A percentile compares a stretch with the other conserved stretches of the same genome.
Conservation (phyloP, 2,329 filamentous ascomycete species). For the Talaromyces albobiverticillius region DNA sequence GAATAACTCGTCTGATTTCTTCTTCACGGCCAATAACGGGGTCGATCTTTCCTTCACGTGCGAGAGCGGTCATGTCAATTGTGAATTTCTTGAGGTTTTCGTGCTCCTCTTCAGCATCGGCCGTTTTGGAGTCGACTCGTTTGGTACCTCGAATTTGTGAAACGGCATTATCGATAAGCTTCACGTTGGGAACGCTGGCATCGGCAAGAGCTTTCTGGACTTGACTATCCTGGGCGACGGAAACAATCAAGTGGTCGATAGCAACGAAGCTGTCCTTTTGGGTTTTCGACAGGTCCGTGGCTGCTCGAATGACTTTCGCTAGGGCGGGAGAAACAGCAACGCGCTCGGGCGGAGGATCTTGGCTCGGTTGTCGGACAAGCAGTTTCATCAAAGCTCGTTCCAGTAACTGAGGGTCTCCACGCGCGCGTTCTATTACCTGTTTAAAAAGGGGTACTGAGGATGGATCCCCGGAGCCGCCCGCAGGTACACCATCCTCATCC, state of each 20-base stretch:
- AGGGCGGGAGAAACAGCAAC: conserved; percentile 80
- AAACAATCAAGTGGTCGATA: conserved; percentile 88
- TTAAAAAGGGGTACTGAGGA: conserved; percentile 75
- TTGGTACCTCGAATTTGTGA: conserved; percentile 87
- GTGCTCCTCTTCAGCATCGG: conserved; percentile 84
- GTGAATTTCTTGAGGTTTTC: conserved; percentile 98
- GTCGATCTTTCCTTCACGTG: conserved; percentile 94
- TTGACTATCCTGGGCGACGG: conserved; percentile 72
- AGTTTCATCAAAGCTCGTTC: conserved; percentile 88
- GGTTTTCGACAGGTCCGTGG: conserved; percentile 89
- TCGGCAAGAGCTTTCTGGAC: conserved; percentile 76
- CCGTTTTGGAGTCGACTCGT: conserved; percentile 92
- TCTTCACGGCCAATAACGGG: conserved; percentile 96
- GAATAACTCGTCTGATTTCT: conserved; percentile 86
- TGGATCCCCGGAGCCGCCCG: conserved; percentile 61
- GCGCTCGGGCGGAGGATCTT: conserved; percentile 90
- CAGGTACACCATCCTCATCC: conserved; percentile 67
- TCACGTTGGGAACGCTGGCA: conserved; percentile 85
- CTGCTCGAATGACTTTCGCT: conserved; percentile 75
- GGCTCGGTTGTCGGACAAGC: conserved; percentile 85
- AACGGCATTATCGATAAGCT: conserved; percentile 86
- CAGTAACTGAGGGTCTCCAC: conserved; percentile 86
- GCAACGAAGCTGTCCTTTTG: conserved; percentile 96
- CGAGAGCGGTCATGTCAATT: conserved; percentile 96
- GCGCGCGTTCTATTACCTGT: conserved; percentile 89